Evolutionary conservation across 2,329 filamentous ascomycete species (phyloP), one percentile per base, ranked within the genome.

Genomic region (Didymellaceae sp.): DNA sequence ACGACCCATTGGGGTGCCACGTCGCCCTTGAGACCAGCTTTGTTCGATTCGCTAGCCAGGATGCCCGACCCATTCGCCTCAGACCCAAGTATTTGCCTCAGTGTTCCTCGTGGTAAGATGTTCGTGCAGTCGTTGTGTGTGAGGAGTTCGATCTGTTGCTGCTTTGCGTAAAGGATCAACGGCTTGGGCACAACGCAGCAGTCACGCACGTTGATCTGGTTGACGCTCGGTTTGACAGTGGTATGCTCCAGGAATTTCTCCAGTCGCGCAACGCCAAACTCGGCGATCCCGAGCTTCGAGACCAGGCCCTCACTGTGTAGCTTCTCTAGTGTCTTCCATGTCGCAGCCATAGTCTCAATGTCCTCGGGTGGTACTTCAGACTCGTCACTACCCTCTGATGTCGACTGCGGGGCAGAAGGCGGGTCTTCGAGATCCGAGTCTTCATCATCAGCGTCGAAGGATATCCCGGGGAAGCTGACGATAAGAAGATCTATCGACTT

Each of bases 151-250:
- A 99, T 91, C 16, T 84, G 81, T 68, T 91, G 81, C 57, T 87
- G 80, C 73, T 90, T 92, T n/a, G 93, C 93, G 63, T 95, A 87
- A 64, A 88, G 77, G 52, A 91, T 86, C 56, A 99, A 81, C 10
- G 91, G 88, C 65, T 91, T 92, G 7, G 94, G 94, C 33, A 97
- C 94, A 37, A 91, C 93, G 75, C 94, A 99, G 78, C 93, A 97
- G 74, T 97, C 90, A 63, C 90, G 87, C 41, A 96, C 84, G 71
- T 97, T 97, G 80, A 99, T 96, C 80, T 99, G 94, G 74, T 97
- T 86, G 31, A 97, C 93, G 16, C 84, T 83, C 0, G 94, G 94
- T 60, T 83, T 84, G 53, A 96, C 79, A 31, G 78, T 80, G 17
- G 90, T 88, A 54, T 84, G 80, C 32, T 84, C 80, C 20, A 97